Base-by-base conservation (phyloP, 768 basidiomycete genomes). In the Russula sp. region DNA sequence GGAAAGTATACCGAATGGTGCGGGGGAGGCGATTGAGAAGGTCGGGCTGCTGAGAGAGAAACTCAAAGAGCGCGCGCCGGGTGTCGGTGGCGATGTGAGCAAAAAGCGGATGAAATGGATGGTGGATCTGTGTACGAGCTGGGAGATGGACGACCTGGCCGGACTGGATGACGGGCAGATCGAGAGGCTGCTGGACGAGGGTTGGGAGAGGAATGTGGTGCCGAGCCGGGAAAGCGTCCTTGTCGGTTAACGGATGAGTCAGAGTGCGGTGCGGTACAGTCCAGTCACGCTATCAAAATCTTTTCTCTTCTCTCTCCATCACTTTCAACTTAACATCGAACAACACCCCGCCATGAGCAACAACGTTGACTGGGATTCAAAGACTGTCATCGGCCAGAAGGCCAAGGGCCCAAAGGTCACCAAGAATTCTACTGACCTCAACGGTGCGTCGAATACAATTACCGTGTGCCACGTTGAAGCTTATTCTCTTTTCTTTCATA, bases 61-160 rank as follows among this genome's bases (percentile, higher is more conserved):
- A 71, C 75, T 99, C 69, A 86, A 92, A 70, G 80, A 85, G 70
- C 80, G 87, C 38, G 93, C 88, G 14, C 88, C 89, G 1, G 94
- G 91, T 0, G 84, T 90, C 4, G 93, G 90, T 7, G 92, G 93
- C 3, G 76, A 80, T 52, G 68, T 89, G 55, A 85, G 93, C 45
- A 83, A 84, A 72, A 81, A 79, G 69, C 77, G 96, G 70, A 98
- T 98, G 94, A 81, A 79, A 66, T 95, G 92, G 93, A 95, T 97
- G 88, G 82, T 87, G 20, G 81, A 80, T 63, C 76, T 97, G 25
- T 98, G 93, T 73, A 90, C 91, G 62, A 73, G 76, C 35, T 98
- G 95, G 95, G 76, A 81, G 36, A 77, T 98, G 77, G 89, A 88
- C 48, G 88, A 95, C 58, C 81, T 99, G 61, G 83, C 81, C 3